phyloP scores from a whole-genome alignment of 345 rosid genomes.

The Linum usitatissimum region DNA sequence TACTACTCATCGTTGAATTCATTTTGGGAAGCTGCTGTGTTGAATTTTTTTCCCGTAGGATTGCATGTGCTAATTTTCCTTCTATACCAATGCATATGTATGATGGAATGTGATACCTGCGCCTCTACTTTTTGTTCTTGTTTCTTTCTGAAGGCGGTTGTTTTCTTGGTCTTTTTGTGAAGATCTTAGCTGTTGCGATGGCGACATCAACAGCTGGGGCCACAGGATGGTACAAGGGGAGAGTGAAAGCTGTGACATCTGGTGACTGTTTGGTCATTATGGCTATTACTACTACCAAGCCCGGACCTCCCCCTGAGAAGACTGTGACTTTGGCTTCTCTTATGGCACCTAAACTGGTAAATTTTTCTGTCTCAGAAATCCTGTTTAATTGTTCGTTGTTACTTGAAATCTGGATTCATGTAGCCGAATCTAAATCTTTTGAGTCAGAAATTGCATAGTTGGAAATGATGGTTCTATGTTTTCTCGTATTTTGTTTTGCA shows the following conservation, averaged over 20 bases:
- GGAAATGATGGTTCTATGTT: neutral
- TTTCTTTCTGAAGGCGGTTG: neutral
- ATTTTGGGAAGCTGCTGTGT: neutral
- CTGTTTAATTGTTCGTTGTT: neutral
- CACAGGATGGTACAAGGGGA: slow-evolving; percentile 49
- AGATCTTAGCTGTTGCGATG: slow-evolving; percentile 19
- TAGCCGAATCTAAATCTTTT: neutral
- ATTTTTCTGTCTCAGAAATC: neutral
- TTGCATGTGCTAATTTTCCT: neutral
- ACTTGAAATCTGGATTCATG: neutral
- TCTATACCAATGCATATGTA: neutral
- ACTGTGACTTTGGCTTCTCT: slow-evolving; percentile 71
- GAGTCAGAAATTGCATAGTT: neutral
- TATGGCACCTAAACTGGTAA: slow-evolving; percentile 72
- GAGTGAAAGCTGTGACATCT: slow-evolving; percentile 79
- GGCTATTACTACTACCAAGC: slow-evolving; percentile 43
- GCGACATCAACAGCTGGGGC: slow-evolving; percentile 19
- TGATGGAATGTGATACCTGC: neutral
- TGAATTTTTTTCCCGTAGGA: neutral
- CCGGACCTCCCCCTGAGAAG: slow-evolving; percentile 88
- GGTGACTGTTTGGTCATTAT: slow-evolving; percentile 78
- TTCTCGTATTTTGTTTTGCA: slow-evolving; percentile 13
- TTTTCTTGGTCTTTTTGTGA: neutral
- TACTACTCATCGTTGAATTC: neutral
- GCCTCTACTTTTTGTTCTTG: neutral